Evolutionary conservation across 2,329 filamentous ascomycete genomes (phyloP), one percentile per base, ranked within the genome.

Genomic region (Cadophora sp.): DNA sequence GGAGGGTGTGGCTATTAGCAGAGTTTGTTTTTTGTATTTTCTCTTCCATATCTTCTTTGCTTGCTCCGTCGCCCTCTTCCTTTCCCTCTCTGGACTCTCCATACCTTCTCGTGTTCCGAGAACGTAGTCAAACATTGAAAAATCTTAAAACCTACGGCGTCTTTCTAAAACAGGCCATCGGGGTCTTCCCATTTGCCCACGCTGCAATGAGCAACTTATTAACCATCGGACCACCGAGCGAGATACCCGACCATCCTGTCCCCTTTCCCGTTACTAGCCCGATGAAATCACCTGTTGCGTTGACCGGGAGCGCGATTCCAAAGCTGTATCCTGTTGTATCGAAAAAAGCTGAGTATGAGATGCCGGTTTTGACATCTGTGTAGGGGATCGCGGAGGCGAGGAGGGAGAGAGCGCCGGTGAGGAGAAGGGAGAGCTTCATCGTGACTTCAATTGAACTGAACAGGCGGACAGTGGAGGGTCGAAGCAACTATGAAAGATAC

Each of bases 301-400:
- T 82, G 68, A 84, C 79, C 1, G 86, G 85, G 1, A 87, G 75
- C 1, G 83, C 84, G 48, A 88, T 79, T 73, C 84, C 85, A 65
- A 86, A 83, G 29, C 75, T 79, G 74, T 79, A 86, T 27, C 80
- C 81, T 7, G 80, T 72, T 29, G 79, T 72, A 34, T 79, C 73
- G 4, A 68, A 69, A 63, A 78, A 81, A 7, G 76, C 76, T 62
- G 81, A 76, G 69, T 83, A 85, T 8, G 79, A 77, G 67, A 86
- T 85, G 27, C 81, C 81, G 2, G 83, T 84, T 63, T 79, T 77
- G 58, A 79, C 73, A 46, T 85, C 83, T 7, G 76, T 80, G 71
- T 81, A 84, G 9, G 69, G 27, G 14, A 58, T 50, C n/a, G 72
- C 70, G 40, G 61, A 68, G 29, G 59, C 69, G 26, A 63, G 61